phyloP scores from a whole-genome alignment of 179 eudicot species.

The Drosera spatulata region DNA sequence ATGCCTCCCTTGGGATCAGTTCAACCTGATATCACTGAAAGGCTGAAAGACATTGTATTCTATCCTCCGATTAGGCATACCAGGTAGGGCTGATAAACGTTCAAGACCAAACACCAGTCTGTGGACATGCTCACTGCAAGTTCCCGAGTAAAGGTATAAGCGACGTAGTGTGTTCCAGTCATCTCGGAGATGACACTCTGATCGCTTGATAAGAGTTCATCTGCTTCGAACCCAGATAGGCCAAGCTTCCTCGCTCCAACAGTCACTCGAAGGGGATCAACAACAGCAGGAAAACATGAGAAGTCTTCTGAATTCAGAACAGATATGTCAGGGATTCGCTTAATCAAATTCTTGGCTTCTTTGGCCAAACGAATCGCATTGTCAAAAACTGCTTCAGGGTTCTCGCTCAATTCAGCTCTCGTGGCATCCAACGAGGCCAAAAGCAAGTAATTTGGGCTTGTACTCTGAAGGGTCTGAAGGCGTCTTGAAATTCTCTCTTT shows the following conservation, averaged over 20 bases:
- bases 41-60: constrained; percentile 7
- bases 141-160: constrained; percentile 69
- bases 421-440: constrained; percentile 87
- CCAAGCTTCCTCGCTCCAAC: constrained; percentile 52
- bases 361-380: constrained; percentile 38
- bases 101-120: constrained; percentile 49
- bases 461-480: constrained; percentile 83
- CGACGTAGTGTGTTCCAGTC: constrained; percentile 43
- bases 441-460: constrained; percentile 79
- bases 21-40: constrained; percentile 30
- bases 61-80: background rate
- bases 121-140: constrained; percentile 45
- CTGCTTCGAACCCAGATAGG: constrained; percentile 65
- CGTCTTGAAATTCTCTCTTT: constrained; percentile 54
- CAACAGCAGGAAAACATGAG: constrained; percentile 28
- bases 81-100: constrained; percentile 30
- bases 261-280: constrained; percentile 52
- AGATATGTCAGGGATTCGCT: constrained; percentile 41
- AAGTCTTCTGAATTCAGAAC: constrained; percentile 32
- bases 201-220: constrained; percentile 43
- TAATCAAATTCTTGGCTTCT: constrained; percentile 39
- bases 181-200: constrained; percentile 58
- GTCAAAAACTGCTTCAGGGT: constrained; percentile 27
- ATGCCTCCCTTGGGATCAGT: constrained; percentile 78
- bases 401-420: constrained; percentile 44